Percentiles rank a stretch among this genome's conserved stretches.
phyloP scores from a whole-genome alignment of 2,329 filamentous ascomycete species.

The Ciborinia camelliae region DNA sequence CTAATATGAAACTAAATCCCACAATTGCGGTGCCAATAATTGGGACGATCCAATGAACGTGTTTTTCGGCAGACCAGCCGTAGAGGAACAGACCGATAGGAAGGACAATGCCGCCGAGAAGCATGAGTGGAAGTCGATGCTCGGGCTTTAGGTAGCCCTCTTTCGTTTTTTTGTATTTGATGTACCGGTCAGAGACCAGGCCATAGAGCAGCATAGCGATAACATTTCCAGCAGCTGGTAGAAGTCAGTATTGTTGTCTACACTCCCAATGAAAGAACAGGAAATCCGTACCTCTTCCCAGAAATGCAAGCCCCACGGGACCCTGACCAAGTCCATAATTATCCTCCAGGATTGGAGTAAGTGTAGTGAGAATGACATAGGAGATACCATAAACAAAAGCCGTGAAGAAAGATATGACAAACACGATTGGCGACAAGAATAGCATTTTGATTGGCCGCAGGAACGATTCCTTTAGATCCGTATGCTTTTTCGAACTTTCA shows the following conservation, averaged over 20 bases:
- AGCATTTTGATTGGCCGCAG: constrained; percentile 39
- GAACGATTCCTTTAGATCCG: background rate
- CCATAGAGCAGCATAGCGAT: background rate
- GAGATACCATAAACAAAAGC: constrained; percentile 39
- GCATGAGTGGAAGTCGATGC: constrained; percentile 42
- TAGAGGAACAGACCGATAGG: constrained; percentile 49
- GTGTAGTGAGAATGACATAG: constrained; percentile 41
- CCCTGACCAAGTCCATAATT: constrained; percentile 38
- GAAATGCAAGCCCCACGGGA: constrained; percentile 38
- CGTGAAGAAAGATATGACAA: constrained; percentile 37
- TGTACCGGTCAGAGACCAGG: background rate
- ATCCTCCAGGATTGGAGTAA: constrained; percentile 38
- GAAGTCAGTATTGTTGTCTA: background rate
- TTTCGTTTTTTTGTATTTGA: constrained; percentile 7
- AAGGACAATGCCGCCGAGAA: constrained; percentile 41
- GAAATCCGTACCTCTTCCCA: constrained; percentile 38
- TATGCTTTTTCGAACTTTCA: background rate
- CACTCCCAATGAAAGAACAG: constrained; percentile 21
- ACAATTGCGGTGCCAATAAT: constrained; percentile 42
- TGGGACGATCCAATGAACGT: constrained; percentile 43
- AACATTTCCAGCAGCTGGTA: background rate
- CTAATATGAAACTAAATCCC: constrained; percentile 43
- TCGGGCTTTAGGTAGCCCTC: constrained; percentile 36
- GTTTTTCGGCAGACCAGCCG: constrained; percentile 44
- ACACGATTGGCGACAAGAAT: constrained; percentile 35